Evolutionary conservation across 225 moss, liverwort and hornwort genomes (phyloP).

Genomic region (Bryoerythrophyllum caledonicum): DNA sequence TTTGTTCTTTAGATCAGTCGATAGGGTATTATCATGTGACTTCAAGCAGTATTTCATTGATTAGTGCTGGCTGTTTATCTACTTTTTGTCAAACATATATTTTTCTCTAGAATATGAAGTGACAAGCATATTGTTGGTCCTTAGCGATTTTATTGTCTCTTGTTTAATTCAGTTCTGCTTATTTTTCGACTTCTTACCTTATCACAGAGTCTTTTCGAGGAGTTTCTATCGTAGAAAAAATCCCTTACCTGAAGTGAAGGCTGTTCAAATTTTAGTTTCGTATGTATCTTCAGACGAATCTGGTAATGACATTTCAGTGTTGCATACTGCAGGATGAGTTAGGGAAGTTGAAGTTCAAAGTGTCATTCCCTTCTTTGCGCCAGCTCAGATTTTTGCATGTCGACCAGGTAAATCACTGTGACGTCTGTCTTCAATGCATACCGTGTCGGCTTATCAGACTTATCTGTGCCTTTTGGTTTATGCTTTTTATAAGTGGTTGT

Average conservation of each 20-base stretch:
- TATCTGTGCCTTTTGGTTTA: not conserved
- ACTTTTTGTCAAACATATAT: too few species aligned
- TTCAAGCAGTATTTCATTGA: too few species aligned
- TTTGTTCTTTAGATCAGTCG: conserved; percentile 1
- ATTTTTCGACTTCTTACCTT: not conserved
- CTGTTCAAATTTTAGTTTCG: conserved; percentile 1
- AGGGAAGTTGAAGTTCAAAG: conserved; percentile 13
- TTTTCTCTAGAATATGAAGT: conserved; percentile 5
- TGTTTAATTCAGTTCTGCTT: conserved; percentile 2
- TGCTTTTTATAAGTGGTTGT: not conserved
- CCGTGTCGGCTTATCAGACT: conserved; percentile 1
- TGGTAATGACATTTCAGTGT: conserved; percentile 5
- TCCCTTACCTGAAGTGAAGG: not conserved
- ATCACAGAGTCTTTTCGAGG: not conserved
- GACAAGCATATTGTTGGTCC: not conserved
- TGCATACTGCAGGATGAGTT: conserved; percentile 43
- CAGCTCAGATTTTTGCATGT: conserved; percentile 18
- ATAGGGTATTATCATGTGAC: not conserved
- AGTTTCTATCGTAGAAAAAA: conserved; percentile 1
- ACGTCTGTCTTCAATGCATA: conserved; percentile 7
- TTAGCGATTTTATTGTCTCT: conserved; percentile 1
- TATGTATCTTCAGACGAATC: not conserved
- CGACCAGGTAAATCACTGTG: conserved; percentile 26
- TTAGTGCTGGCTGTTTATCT: too few species aligned
- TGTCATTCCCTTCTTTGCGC: not conserved